These are phyloP conservation scores for Aspergillus novoparasiticus DNA, from an alignment of 2,329 filamentous ascomycete species.

Conservation along the genomic window DNA sequence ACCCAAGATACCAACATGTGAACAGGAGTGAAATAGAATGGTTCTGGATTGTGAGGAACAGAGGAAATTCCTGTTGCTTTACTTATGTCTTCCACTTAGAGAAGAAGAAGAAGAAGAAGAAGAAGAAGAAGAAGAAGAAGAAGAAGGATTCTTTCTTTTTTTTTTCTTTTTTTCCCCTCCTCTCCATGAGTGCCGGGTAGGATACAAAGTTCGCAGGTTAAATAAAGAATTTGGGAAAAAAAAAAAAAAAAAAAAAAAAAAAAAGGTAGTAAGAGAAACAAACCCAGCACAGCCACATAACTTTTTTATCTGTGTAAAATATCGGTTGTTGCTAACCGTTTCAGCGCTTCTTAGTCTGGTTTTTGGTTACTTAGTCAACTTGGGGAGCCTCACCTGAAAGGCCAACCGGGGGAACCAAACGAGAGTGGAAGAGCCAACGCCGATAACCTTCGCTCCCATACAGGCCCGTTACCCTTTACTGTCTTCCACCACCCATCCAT, in stretches of 20 bases:
- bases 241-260: background rate
- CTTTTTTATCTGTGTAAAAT: background rate
- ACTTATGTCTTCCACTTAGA: background rate
- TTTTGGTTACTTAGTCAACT: constrained; percentile 9
- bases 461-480: constrained; percentile 13
- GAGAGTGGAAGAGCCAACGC: constrained; percentile 13
- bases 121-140: background rate
- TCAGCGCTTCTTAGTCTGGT: constrained; percentile 4
- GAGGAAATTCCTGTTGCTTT: background rate
- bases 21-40: background rate
- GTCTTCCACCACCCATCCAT: constrained; percentile 10
- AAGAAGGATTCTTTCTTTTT: background rate
- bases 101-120: background rate
- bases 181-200: background rate
- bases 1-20: constrained; percentile 12
- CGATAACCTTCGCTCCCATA: constrained; percentile 31
- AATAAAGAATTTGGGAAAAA: background rate
- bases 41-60: background rate
- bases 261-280: constrained; percentile 3
- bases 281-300: constrained; percentile 8
- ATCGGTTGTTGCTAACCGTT: constrained; percentile 4
- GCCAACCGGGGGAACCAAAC: constrained; percentile 8
- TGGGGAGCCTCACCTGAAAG: constrained; percentile 12
- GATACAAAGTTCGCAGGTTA: background rate
- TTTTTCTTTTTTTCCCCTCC: background rate